phyloP scores from a whole-genome alignment of 495 filamentous ascomycete species.

The Cercophora samala region DNA sequence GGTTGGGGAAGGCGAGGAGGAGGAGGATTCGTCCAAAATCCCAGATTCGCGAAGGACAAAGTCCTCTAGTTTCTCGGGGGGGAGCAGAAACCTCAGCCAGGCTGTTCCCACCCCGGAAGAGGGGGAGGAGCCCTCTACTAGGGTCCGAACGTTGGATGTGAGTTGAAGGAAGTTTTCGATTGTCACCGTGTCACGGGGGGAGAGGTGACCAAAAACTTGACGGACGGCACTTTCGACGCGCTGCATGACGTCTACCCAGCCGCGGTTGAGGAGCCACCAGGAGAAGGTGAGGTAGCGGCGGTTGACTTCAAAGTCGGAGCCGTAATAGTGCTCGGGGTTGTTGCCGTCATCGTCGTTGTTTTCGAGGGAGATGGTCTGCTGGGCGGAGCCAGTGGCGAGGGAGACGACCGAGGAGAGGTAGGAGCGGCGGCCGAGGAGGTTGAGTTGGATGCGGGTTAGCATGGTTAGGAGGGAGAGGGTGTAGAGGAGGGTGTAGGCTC shows the following conservation, averaged over 20 bases:
- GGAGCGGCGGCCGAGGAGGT: constrained; percentile 89
- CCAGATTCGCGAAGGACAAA: constrained; percentile 81
- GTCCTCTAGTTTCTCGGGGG: constrained; percentile 69
- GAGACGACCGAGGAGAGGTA: constrained; percentile 94
- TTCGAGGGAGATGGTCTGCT: constrained; percentile 70
- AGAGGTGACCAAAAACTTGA: constrained; percentile 79
- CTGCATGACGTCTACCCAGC: constrained; percentile 76
- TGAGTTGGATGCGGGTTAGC: constrained; percentile 93
- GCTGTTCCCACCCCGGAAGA: constrained; percentile 58
- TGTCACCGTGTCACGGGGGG: constrained; percentile 82
- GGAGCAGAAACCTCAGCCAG: constrained; percentile 86
- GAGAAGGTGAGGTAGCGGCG: constrained; percentile 90
- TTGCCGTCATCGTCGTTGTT: constrained; percentile 73
- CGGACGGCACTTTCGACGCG: constrained; percentile 67
- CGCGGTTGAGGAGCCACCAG: constrained; percentile 95
- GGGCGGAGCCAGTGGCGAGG: constrained; percentile 66
- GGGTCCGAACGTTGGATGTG: constrained; percentile 70
- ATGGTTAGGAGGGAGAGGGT: constrained; percentile 84
- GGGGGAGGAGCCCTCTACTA: constrained; percentile 74
- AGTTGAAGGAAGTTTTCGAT: constrained; percentile 74
- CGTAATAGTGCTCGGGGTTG: constrained; percentile 70
- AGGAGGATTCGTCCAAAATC: constrained; percentile 48
- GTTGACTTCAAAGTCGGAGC: constrained; percentile 92
- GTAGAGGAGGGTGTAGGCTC: constrained; percentile 88
- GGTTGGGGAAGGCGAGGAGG: constrained; percentile 33